phyloP scores from a whole-genome alignment of 257 asterid species.

The Solanum lignicaule region DNA sequence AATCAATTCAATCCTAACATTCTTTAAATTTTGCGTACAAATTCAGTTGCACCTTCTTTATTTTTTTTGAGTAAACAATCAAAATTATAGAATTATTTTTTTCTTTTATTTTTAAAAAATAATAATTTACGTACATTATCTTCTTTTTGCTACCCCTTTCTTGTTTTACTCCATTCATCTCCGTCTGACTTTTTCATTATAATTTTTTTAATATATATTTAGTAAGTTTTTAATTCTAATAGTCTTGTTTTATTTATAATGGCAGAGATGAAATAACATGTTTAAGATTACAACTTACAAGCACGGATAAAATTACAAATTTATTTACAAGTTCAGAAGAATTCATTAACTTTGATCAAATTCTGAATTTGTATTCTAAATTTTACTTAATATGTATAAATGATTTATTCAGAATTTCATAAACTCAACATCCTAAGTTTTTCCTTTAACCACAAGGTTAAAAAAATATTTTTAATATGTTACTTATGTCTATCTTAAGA shows the following conservation, averaged over 20 bases:
- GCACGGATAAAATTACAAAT: accelerated
- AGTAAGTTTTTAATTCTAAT: background rate
- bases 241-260: background rate
- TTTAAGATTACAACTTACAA: background rate
- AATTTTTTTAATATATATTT: too few species aligned
- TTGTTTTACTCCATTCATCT: background rate
- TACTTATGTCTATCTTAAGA: background rate
- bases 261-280: background rate
- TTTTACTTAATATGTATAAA: background rate
- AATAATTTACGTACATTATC: background rate
- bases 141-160: background rate
- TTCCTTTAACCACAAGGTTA: background rate
- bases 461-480: background rate
- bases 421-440: background rate
- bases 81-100: background rate
- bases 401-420: background rate
- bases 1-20: background rate
- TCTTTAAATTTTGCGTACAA: background rate
- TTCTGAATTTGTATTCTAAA: background rate
- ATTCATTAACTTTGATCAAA: background rate
- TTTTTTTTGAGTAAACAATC: background rate
- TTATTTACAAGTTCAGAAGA: background rate
- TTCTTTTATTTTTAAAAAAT: background rate
- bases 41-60: background rate
- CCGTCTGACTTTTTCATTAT: too few species aligned